A percentile compares a stretch with the other conserved stretches of the same genome.
phyloP scores from a whole-genome alignment of 2,329 filamentous ascomycete species.

The Talaromyces rugulosus region DNA sequence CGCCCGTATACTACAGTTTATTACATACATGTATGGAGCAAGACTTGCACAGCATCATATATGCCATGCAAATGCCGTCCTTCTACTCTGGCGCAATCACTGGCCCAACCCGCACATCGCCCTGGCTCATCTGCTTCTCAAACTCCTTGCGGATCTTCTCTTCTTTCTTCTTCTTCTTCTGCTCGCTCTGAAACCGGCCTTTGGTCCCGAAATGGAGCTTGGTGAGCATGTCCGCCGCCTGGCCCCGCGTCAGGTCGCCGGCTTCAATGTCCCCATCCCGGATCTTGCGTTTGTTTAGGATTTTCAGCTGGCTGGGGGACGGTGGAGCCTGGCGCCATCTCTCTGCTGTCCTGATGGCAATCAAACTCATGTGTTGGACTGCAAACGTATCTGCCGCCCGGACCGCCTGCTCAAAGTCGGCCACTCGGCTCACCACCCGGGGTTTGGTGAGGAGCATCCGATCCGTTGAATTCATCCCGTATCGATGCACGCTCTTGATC shows the following conservation, averaged over 20 bases:
- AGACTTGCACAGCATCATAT: too few relatives aligned
- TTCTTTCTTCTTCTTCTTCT: constrained; percentile 44
- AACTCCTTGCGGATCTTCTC: constrained; percentile 27
- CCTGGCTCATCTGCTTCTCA: constrained; percentile 27
- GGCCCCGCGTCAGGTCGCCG: constrained; percentile 68
- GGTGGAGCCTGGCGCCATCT: constrained; percentile 68
- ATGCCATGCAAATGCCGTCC: neutral
- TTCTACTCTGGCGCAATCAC: neutral
- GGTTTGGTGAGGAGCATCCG: constrained; percentile 63
- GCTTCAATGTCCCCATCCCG: constrained; percentile 59
- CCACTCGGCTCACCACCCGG: constrained; percentile 60
- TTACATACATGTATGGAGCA: neutral
- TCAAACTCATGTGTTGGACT: constrained; percentile 58
- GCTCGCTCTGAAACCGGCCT: constrained; percentile 57
- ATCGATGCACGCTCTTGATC: constrained; percentile 31
- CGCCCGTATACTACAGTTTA: neutral
- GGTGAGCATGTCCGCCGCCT: constrained; percentile 84
- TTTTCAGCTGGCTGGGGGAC: constrained; percentile 55
- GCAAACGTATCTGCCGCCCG: constrained; percentile 83
- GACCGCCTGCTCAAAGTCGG: constrained; percentile 69
- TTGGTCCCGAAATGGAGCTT: constrained; percentile 78
- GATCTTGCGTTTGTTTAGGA: constrained; percentile 38
- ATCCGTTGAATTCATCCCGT: constrained; percentile 19
- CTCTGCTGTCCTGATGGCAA: constrained; percentile 63
- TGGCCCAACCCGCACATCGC: constrained; percentile 47